Base-by-base conservation (phyloP, 225 moss, liverwort and hornwort genomes). In the Physcomitrium patens region DNA sequence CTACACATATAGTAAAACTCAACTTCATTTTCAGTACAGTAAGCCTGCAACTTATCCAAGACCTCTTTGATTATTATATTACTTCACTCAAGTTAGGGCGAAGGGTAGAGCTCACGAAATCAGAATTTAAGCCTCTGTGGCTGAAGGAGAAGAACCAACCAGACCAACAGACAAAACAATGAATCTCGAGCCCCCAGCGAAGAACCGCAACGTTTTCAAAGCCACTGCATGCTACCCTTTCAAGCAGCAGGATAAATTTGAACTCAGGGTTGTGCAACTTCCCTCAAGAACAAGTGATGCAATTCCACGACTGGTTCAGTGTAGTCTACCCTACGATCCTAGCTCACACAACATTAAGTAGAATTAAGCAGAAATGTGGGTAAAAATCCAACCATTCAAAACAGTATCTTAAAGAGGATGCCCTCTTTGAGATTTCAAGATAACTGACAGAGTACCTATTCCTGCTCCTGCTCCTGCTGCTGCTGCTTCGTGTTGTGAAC, bases 221-320 rank as follows among this genome's bases (percentile, higher is more conserved):
- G 12, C 5, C 17, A 61, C 17, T 3, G 12, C 26, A 27, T 3
- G 44, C 43, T 2, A 37, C 51, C 5, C 28, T 67, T 26, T 11
- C 73, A 67, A 22, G 65, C 65, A 47, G 18, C 48, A 59, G 62
- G 57, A 48, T 7, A 14, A 31, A 3, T 17, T 61, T n/a, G 51
- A 72, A 66, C 51, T 57, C 43, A 66, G 72, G 7, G 19, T 28
- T 31, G 47, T 55, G 53, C n/a, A 68, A 78, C 31, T 56, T 37
- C 64, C 64, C 23, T 71, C 23, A 12, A 22, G 37, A 57, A 9
- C 37, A 41, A 20, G 57, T 22, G 44, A 3, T 20, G 0, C 8
- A 31, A 45, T 53, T 51, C 22, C 3, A 23, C 28, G 56, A 12
- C 13, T 27, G 65, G 19, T 13, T 23, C 65, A 65, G 28, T 46